Percentiles rank a stretch among this genome's conserved stretches.
These are phyloP conservation scores for Malassezia japonica DNA, from an alignment of 1,284 basidiomycete genomes.

Conservation along the genomic window DNA sequence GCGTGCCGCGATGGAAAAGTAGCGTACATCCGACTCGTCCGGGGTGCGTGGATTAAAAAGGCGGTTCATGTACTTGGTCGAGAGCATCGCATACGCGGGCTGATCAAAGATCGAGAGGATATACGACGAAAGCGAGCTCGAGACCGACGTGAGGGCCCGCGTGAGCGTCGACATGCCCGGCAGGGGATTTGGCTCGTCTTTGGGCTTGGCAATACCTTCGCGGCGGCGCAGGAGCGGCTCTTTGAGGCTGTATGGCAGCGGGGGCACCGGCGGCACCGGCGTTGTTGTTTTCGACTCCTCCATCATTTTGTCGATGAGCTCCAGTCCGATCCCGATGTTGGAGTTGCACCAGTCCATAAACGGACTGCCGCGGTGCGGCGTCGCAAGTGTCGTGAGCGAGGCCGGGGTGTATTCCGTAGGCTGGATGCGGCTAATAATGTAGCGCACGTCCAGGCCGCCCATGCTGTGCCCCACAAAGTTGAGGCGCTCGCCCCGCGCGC, in stretches of 20 bases:
- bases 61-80: conserved; percentile 70
- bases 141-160: conserved; percentile 52
- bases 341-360: conserved; percentile 95
- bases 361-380: conserved; percentile 88
- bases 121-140: conserved; percentile 72
- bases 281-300: conserved; percentile 22
- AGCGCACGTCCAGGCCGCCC: conserved; percentile 56
- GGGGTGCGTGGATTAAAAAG: conserved; percentile 88
- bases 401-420: conserved; percentile 73
- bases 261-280: neutral
- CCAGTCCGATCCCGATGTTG: conserved; percentile 45
- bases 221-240: conserved; percentile 35
- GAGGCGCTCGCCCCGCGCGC: conserved; percentile 59
- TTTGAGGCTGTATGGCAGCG: conserved; percentile 32
- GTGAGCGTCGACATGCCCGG: conserved; percentile 3
- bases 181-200: neutral
- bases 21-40: conserved; percentile 69
- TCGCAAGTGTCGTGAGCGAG: conserved; percentile 79
- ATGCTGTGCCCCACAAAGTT: conserved; percentile 96
- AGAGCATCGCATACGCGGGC: conserved; percentile 91
- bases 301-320: conserved; percentile 38
- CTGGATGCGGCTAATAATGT: conserved; percentile 75
- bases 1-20: conserved; percentile 80
- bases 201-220: conserved; percentile 5
- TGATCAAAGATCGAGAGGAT: conserved; percentile 88